Percentiles rank a stretch among this genome's conserved stretches.
Evolutionary conservation across 2,329 filamentous ascomycete species (phyloP).

Genomic region (Fusarium anthophilum): DNA sequence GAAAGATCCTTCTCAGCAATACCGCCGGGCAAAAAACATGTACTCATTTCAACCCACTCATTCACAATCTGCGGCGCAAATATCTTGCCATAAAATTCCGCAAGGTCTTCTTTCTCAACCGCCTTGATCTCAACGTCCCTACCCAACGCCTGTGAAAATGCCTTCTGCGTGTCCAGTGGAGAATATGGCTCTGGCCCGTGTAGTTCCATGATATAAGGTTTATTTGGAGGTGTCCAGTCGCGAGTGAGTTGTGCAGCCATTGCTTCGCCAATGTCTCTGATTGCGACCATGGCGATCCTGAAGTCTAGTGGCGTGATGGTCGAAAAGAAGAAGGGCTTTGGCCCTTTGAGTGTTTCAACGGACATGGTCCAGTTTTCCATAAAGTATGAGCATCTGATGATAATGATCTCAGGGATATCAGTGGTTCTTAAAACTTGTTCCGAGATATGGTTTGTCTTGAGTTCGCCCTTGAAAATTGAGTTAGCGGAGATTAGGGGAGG

Average conservation of each 20-base stretch:
- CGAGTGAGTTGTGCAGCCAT: constrained; percentile 42
- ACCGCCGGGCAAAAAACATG: constrained; percentile 43
- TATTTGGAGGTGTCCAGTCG: constrained; percentile 20
- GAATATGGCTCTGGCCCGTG: constrained; percentile 44
- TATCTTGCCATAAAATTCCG: constrained; percentile 28
- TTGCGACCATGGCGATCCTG: constrained; percentile 46
- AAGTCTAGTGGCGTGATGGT: constrained; percentile 48
- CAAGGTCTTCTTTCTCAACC: constrained; percentile 40
- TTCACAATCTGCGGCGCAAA: constrained; percentile 39
- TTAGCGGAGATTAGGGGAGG: accelerated
- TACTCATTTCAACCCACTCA: constrained; percentile 46
- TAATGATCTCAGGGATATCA: constrained; percentile 39
- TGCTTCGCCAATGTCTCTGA: constrained; percentile 36
- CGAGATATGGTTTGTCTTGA: constrained; percentile 48
- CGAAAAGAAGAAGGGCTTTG: constrained; percentile 46
- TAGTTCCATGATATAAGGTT: constrained; percentile 46
- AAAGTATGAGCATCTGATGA: constrained; percentile 49
- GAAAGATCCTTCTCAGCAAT: constrained; percentile 29
- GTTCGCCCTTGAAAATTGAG: constrained; percentile 43
- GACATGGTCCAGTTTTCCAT: constrained; percentile 52
- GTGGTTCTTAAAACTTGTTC: constrained; percentile 38
- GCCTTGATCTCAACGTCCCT: constrained; percentile 41
- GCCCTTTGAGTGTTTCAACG: constrained; percentile 39
- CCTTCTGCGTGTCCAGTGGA: constrained; percentile 43
- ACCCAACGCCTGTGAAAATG: constrained; percentile 41